A percentile compares a stretch with the other conserved stretches of the same genome.
Conservation (phyloP, 169 alveolate species). For the Eimeria nieschulzi region DNA sequence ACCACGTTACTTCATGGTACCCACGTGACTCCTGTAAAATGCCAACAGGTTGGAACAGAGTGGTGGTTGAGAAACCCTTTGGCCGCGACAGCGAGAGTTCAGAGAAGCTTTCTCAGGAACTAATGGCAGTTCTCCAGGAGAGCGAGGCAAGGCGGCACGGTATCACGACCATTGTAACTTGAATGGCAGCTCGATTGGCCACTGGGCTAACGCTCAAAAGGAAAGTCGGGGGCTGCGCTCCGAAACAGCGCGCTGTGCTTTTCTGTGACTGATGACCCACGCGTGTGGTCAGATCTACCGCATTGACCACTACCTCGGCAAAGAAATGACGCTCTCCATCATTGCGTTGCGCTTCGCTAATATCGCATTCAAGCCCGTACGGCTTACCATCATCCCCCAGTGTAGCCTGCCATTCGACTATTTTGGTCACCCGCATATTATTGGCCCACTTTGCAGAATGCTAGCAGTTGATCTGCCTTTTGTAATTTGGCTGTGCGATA, state of each 20-base stretch:
- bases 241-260: neutral
- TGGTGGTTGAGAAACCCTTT: constrained; percentile 82
- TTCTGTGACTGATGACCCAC: neutral
- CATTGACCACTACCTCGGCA: constrained; percentile 84
- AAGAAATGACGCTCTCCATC: constrained; percentile 82
- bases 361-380: constrained; percentile 75
- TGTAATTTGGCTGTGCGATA: neutral
- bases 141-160: constrained; percentile 46
- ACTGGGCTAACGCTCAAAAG: neutral
- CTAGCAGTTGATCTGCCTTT: neutral
- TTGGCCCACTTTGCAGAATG: too few species aligned
- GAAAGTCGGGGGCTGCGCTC: neutral
- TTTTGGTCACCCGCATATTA: neutral
- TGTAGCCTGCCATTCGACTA: neutral
- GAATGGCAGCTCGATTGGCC: neutral
- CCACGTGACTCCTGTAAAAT: too few species aligned
- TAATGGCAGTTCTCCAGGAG: constrained; percentile 77
- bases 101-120: constrained; percentile 75
- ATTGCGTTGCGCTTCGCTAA: constrained; percentile 81
- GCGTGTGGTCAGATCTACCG: constrained; percentile 74
- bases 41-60: constrained; percentile 78
- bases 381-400: neutral
- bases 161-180: neutral
- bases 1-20: too few species aligned
- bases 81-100: constrained; percentile 80